Conservation (phyloP, 805 yeast genomes). For the Candida wancherniae region DNA sequence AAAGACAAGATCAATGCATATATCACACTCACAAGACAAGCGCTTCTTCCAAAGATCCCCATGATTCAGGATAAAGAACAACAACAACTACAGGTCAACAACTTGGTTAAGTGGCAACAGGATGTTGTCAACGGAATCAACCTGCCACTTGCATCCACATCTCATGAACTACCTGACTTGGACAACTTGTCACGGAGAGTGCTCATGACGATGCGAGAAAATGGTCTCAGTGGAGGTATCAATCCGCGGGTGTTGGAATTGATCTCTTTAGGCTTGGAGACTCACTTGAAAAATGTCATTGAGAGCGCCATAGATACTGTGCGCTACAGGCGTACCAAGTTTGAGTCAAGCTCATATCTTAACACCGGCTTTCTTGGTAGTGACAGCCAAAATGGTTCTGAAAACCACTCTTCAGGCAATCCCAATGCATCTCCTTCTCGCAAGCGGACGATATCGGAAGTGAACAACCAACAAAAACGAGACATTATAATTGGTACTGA, state of each 20-base stretch:
- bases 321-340: slow-evolving; percentile 51
- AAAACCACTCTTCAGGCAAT: neutral
- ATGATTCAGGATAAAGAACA: slow-evolving; percentile 50
- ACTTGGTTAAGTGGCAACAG: slow-evolving; percentile 81
- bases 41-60: slow-evolving; percentile 81
- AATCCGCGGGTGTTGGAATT: slow-evolving; percentile 75
- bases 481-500: slow-evolving; percentile 53
- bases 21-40: slow-evolving; percentile 64
- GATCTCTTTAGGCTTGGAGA: slow-evolving; percentile 73
- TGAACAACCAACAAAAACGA: slow-evolving; percentile 1
- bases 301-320: slow-evolving; percentile 73
- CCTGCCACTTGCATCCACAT: slow-evolving; percentile 73
- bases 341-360: slow-evolving; percentile 33
- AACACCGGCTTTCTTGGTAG: slow-evolving; percentile 17
- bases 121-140: slow-evolving; percentile 84
- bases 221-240: slow-evolving; percentile 81
- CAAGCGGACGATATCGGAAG: slow-evolving; percentile 9
- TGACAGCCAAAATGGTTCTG: slow-evolving; percentile 1
- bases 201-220: slow-evolving; percentile 80
- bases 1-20: slow-evolving; percentile 66
- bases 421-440: neutral
- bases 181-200: slow-evolving; percentile 64
- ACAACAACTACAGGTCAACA: slow-evolving; percentile 41
- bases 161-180: slow-evolving; percentile 76
- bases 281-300: slow-evolving; percentile 67